Evolutionary conservation across 2,329 filamentous ascomycete species (phyloP), one percentile per base, ranked within the genome.

Genomic region (Shiraia bambusicola): DNA sequence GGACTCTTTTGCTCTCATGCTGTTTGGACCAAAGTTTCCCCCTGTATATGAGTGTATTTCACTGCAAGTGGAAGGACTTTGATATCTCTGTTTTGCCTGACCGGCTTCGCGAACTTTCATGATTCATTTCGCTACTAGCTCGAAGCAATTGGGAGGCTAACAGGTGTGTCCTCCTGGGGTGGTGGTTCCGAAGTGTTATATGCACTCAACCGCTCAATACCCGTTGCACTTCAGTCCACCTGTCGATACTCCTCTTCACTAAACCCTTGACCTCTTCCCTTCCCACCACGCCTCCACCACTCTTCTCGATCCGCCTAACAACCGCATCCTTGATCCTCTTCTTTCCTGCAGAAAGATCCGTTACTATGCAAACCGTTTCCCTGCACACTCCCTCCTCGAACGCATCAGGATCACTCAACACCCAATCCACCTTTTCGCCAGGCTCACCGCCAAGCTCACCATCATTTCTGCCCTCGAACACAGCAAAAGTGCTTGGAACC

Each of bases 341-440:
- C 54, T 90, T 71, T 1, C 73, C 78, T n/a, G 46, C 63, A 58
- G 40, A 40, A 30, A 73, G 73, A 63, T 92, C 86, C n/a, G 95
- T 81, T 34, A 93, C 83, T 25, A 95, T 73, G 2, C 84, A 91
- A n/a, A 93, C 74, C n/a, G 71, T 79, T 75, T 98, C 93, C 47
- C 83, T 77, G 63, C 89, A 95, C 30, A 95, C 71, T 7, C 79
- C 81, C 72, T 97, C 93, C 72, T 98, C 93, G 55, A 95, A 85
- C 15, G 83, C 81, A 71, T 98, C 93, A 2, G 89, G 89, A 71
- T 98, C 93, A 6, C 87, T 81, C 42, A 98, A 70, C 2, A 96
- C 74, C 88, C 90, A 95, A 56, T 66, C 50, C 24, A 54, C 43
- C 13, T 66, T 45, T 52, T 58, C 40, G 45, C 61, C 75, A 77